Evolutionary conservation across 306 rosid species (phyloP), one percentile per base, ranked within the genome.

Genomic region (Fragaria iinumae): DNA sequence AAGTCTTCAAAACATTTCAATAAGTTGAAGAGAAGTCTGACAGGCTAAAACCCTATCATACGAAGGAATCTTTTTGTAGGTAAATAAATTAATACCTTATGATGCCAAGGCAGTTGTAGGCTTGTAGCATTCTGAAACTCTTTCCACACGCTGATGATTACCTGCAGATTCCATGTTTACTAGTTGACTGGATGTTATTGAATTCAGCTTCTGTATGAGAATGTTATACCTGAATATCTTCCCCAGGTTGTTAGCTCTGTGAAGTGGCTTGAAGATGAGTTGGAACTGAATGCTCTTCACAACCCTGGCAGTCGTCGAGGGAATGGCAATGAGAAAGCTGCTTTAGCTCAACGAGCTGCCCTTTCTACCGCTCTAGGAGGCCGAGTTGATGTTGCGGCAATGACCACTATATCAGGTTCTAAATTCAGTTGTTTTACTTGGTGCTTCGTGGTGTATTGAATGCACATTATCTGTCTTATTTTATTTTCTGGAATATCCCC

Each of bases 181-280:
- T 43, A 74, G 44, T 59, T 59, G 32, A 11, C 36, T 23, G 8
- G 41, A 41, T 59, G 3, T 41, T 50, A 14, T 66, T 39, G 65
- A 27, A 14, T 20, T 72, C 67, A 4, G 64, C 20, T 66, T 57
- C 43, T 70, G 29, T 44, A 11, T 50, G 67, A 34, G 67, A 82
- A 56, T 21, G 69, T 72, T 47, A 68, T 49, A 59, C 32, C 8
- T 72, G 41, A 50, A 59, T 39, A 47, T 49, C 60, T 76, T 63
- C 76, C 41, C 73, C 84, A 95, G 99, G 97, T 95, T 84, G 99
- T 92, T 79, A 95, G 99, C 86, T 90, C 97, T 2, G 99, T 95
- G 73, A 95, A 95, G 86, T 95, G 99, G 99, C 97, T 95, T 43
- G 99, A 95, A 89, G 99, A 95, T 74, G 99, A 95, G 84, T 81